Conservation (phyloP, 2,329 filamentous ascomycete species). For the Scytalidium lignicola region DNA sequence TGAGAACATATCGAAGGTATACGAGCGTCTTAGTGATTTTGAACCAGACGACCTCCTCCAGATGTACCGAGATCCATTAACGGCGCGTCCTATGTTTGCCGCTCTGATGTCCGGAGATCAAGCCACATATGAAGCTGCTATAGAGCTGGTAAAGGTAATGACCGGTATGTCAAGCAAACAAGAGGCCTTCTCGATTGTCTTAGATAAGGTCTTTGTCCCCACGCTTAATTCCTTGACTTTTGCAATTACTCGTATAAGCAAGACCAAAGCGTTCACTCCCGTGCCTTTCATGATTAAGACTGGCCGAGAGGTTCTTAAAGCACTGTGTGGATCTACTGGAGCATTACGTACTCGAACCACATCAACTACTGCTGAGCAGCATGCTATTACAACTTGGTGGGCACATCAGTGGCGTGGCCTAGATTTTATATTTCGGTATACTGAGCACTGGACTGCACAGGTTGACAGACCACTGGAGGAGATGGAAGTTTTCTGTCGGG, state of each 20-base stretch:
- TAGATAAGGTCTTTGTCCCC: constrained; percentile 39
- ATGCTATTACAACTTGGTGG: constrained; percentile 65
- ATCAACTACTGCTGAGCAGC: constrained; percentile 31
- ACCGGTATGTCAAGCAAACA: constrained; percentile 58
- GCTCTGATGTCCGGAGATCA: constrained; percentile 77
- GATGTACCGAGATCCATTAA: constrained; percentile 62
- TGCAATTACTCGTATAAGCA: constrained; percentile 37
- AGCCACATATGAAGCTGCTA: constrained; percentile 71
- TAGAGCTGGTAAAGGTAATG: constrained; percentile 77
- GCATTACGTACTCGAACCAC: constrained; percentile 30
- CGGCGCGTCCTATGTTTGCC: constrained; percentile 70
- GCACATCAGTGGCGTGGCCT: constrained; percentile 75
- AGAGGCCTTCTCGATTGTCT: constrained; percentile 43
- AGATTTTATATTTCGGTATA: constrained; percentile 74
- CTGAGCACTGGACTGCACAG: constrained; percentile 70
- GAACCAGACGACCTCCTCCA: constrained; percentile 60
- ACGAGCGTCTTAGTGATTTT: constrained; percentile 77
- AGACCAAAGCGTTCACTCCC: constrained; percentile 47
- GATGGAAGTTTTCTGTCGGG: constrained; percentile 91
- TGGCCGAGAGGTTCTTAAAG: constrained; percentile 50
- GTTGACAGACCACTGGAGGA: constrained; percentile 49
- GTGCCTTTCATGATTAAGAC: constrained; percentile 53
- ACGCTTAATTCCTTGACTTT: constrained; percentile 41
- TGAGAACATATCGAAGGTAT: constrained; percentile 62
- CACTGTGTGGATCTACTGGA: constrained; percentile 52